Percentiles rank a stretch among this genome's conserved stretches.
Conservation (phyloP, 177 flowering plant genomes). For the Tripterygium wilfordii region DNA sequence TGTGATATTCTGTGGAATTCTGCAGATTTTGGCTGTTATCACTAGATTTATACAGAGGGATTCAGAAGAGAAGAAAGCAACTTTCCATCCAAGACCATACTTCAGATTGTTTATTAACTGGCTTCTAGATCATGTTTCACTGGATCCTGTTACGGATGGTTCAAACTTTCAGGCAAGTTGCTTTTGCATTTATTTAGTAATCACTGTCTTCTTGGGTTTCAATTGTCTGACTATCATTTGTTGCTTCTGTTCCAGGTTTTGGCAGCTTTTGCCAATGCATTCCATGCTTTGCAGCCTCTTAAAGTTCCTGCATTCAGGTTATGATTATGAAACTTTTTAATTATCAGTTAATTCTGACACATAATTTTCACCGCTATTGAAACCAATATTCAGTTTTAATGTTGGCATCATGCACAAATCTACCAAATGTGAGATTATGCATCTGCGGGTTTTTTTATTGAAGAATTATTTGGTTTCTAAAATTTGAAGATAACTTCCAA, state of each 20-base stretch:
- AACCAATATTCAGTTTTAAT: too few relatives aligned
- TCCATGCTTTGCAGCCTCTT: slow-evolving; percentile 88
- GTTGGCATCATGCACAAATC: too few relatives aligned
- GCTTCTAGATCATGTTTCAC: slow-evolving; percentile 66
- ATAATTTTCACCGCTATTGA: too few relatives aligned
- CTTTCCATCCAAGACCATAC: slow-evolving; percentile 89
- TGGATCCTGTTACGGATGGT: slow-evolving; percentile 71
- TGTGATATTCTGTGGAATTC: background rate
- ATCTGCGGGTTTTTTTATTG: too few relatives aligned
- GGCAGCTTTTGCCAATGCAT: slow-evolving; percentile 79
- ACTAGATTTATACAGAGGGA: slow-evolving; percentile 78
- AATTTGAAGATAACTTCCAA: too few relatives aligned
- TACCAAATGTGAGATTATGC: too few relatives aligned
- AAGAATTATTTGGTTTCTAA: too few relatives aligned
- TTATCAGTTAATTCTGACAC: too few relatives aligned
- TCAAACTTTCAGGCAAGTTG: slow-evolving; percentile 79
- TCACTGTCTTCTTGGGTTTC: background rate
- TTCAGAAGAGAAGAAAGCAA: slow-evolving; percentile 79
- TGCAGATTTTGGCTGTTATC: slow-evolving; percentile 75
- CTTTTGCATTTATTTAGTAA: background rate
- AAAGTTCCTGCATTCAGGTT: slow-evolving; percentile 95
- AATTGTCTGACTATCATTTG: too few relatives aligned
- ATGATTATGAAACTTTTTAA: too few relatives aligned
- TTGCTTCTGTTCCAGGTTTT: slow-evolving; percentile 61
- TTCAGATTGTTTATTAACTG: slow-evolving; percentile 88